Conservation (phyloP, 371 early-diverging fungal species). For the Mucor indicus region DNA sequence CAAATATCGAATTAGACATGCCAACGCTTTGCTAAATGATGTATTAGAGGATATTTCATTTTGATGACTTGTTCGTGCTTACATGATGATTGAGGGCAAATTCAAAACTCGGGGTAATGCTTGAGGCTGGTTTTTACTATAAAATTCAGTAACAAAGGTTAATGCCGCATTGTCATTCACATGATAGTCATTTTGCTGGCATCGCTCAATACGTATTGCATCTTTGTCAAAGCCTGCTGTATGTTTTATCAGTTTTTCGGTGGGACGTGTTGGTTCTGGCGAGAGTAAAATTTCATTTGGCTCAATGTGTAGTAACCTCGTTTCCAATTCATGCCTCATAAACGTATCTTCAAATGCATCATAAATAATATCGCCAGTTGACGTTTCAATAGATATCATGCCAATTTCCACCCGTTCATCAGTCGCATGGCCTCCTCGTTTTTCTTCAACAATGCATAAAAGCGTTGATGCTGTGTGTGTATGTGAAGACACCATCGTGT, state of each 20-base stretch:
- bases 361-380: slow-evolving; percentile 74
- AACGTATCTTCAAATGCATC: slow-evolving; percentile 72
- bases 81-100: slow-evolving; percentile 35
- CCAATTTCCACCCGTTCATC: slow-evolving; percentile 48
- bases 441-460: slow-evolving; percentile 59
- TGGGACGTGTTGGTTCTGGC: slow-evolving; percentile 41
- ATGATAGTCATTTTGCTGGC: slow-evolving; percentile 31
- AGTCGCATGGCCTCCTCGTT: slow-evolving; percentile 45
- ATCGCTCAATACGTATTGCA: slow-evolving; percentile 63
- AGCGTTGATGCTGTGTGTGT: slow-evolving; percentile 36
- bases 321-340: slow-evolving; percentile 74
- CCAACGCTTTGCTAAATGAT: slow-evolving; percentile 51
- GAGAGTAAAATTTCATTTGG: slow-evolving; percentile 79
- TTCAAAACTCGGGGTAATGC: slow-evolving; percentile 7
- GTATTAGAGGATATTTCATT: no score
- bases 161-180: slow-evolving; percentile 50
- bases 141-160: slow-evolving; percentile 53
- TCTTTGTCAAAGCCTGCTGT: slow-evolving; percentile 18
- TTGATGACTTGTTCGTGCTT: no score
- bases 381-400: slow-evolving; percentile 64
- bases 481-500: slow-evolving; percentile 39
- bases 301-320: slow-evolving; percentile 71
- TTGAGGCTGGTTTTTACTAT: no score
- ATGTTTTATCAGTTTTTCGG: slow-evolving; percentile 51
- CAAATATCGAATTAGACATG: slow-evolving; percentile 62